phyloP scores from a whole-genome alignment of 371 early-diverging fungal genomes.

The Thermomucor indicae-seudaticae region DNA sequence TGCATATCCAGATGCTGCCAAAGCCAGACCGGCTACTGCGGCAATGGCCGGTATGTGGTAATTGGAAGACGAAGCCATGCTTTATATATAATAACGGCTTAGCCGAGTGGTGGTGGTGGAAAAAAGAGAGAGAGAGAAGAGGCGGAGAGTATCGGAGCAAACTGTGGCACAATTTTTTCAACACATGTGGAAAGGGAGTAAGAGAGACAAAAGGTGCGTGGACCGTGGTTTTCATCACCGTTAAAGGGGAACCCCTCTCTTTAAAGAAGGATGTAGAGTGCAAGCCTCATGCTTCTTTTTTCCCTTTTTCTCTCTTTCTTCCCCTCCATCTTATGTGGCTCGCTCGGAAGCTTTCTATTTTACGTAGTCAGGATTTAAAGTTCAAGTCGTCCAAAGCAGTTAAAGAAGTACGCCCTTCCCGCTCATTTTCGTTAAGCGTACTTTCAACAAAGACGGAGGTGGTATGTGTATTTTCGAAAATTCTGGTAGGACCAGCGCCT shows the following conservation, averaged over 20 bases:
- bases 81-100: neutral
- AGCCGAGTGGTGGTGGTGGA: neutral
- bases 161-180: neutral
- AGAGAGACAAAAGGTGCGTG: neutral
- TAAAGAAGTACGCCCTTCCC: too few species aligned
- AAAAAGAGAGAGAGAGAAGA: neutral
- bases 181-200: neutral
- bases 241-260: neutral
- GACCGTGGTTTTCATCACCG: too few species aligned
- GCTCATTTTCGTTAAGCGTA: too few species aligned
- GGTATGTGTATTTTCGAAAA: too few species aligned
- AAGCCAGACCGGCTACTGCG: constrained; percentile 43
- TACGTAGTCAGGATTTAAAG: too few species aligned
- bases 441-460: too few species aligned
- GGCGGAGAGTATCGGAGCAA: neutral
- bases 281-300: neutral
- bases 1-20: constrained; percentile 44
- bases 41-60: constrained; percentile 47
- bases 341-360: too few species aligned
- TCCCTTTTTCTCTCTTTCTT: neutral
- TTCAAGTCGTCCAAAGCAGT: too few species aligned
- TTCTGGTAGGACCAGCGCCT: too few species aligned
- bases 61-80: constrained; percentile 30
- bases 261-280: neutral
- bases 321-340: neutral